Conservation (phyloP, 768 basidiomycete species). For the Termitomyces sp. region DNA sequence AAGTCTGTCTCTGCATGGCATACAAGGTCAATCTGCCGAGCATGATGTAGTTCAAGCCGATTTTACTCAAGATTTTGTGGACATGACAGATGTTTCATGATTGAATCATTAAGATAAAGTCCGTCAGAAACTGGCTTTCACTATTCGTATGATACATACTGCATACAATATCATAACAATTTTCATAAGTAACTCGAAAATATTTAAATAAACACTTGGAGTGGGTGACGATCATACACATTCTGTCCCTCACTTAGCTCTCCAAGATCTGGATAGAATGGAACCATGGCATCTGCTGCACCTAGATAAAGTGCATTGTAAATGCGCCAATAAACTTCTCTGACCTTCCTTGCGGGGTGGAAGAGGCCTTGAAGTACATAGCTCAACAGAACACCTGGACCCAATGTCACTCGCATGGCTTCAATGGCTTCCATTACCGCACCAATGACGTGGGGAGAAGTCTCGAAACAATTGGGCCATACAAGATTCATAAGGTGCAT, state of each 20-base stretch:
- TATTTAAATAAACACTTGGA: conserved; percentile 74
- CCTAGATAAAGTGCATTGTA: conserved; percentile 95
- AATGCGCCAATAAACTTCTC: conserved; percentile 96
- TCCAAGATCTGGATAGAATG: conserved; percentile 89
- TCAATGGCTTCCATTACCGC: conserved; percentile 98
- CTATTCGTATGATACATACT: conserved; percentile 2
- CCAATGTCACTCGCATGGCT: conserved; percentile 93
- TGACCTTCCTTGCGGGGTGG: conserved; percentile 95
- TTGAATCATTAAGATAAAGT: not conserved
- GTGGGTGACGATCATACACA: conserved; percentile 76
- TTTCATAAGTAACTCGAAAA: not conserved
- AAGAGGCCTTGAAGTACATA: conserved; percentile 94
- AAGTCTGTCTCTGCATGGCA: not conserved
- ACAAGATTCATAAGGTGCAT: conserved; percentile 96
- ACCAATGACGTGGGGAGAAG: conserved; percentile 95
- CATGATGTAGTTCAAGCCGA: not conserved
- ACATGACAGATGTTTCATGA: not conserved
- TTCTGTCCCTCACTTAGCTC: conserved; percentile 91
- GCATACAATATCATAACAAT: conserved; percentile 1
- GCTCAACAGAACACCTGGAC: conserved; percentile 87
- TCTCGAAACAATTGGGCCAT: conserved; percentile 99
- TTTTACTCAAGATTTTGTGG: not conserved
- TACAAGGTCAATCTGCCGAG: not conserved
- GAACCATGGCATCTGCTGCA: conserved; percentile 85
- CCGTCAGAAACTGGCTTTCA: not conserved